phyloP scores from a whole-genome alignment of 176 grass and related monocot genomes.

The Musa troglodytarum region DNA sequence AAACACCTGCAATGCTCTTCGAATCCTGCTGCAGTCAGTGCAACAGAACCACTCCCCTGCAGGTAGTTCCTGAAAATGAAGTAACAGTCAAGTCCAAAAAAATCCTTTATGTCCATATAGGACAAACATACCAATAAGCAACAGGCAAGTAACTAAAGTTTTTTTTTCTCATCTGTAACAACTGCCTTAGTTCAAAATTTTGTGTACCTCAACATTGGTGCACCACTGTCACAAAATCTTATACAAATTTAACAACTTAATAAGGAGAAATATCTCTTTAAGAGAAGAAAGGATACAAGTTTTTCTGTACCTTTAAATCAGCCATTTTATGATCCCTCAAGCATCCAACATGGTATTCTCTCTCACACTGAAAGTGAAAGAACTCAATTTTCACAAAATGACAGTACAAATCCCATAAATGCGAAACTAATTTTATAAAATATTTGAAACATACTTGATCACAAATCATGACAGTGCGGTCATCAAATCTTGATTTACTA shows the following conservation, averaged over 20 bases:
- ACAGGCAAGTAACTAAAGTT: too few relatives aligned
- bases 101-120: neutral
- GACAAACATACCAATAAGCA: neutral
- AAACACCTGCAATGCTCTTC: slow-evolving; percentile 51
- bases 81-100: neutral
- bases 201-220: too few relatives aligned
- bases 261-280: too few relatives aligned
- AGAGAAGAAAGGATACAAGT: too few relatives aligned
- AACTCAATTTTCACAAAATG: slow-evolving; percentile 2
- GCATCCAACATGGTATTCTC: slow-evolving; percentile 92
- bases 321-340: slow-evolving; percentile 73
- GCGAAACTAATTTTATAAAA: too few relatives aligned
- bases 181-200: too few relatives aligned
- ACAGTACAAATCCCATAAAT: neutral
- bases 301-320: slow-evolving; percentile 59
- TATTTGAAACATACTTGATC: slow-evolving; percentile 55
- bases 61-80: slow-evolving; percentile 67
- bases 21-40: slow-evolving; percentile 41
- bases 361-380: slow-evolving; percentile 66
- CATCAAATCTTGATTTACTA: slow-evolving; percentile 71
- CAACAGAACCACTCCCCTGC: slow-evolving; percentile 86
- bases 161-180: too few relatives aligned
- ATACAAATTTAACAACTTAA: too few relatives aligned
- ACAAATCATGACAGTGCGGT: slow-evolving; percentile 79
- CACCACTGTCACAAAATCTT: too few relatives aligned